phyloP scores from a whole-genome alignment of 192 early-diverging fungal species.

The Podila epigama region DNA sequence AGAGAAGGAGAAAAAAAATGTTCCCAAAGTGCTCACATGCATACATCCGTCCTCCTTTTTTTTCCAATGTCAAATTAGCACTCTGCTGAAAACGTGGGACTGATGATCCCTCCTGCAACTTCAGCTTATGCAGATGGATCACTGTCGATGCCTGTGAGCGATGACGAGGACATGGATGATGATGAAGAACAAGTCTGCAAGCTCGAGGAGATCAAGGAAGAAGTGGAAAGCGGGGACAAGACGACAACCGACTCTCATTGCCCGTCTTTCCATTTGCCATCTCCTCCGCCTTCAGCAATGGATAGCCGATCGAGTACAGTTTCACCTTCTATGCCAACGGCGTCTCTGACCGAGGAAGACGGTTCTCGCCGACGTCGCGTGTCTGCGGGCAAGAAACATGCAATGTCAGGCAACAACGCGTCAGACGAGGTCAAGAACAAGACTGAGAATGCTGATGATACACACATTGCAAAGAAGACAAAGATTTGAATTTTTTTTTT shows the following conservation, averaged over 20 bases:
- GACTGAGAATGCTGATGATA: not conserved
- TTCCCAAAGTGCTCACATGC: too few relatives aligned
- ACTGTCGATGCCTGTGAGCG: conserved; percentile 60
- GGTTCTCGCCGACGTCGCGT: not conserved
- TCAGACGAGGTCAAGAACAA: conserved; percentile 2
- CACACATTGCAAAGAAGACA: conserved; percentile 23
- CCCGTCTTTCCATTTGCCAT: conserved; percentile 18
- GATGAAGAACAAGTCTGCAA: not conserved
- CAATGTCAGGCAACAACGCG: not conserved
- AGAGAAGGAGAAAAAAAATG: too few relatives aligned
- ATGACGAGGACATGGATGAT: conserved; percentile 50
- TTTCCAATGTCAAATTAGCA: conserved; percentile 12
- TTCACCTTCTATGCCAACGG: conserved; percentile 22
- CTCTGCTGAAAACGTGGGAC: conserved; percentile 19
- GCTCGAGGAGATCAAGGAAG: conserved; percentile 26
- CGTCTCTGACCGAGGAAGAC: conserved; percentile 28
- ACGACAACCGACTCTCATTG: not conserved
- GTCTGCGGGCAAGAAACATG: conserved; percentile 23
- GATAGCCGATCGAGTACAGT: conserved; percentile 43
- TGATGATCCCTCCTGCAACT: conserved; percentile 47
- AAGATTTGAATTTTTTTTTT: not conserved
- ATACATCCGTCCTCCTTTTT: not conserved
- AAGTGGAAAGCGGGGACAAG: not conserved
- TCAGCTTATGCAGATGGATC: conserved; percentile 59
- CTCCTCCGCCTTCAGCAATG: conserved; percentile 34